Percentiles rank a stretch among this genome's conserved stretches.
Evolutionary conservation across 1,284 basidiomycete genomes (phyloP).

Genomic region (Pseudozyma tsukubaensis): DNA sequence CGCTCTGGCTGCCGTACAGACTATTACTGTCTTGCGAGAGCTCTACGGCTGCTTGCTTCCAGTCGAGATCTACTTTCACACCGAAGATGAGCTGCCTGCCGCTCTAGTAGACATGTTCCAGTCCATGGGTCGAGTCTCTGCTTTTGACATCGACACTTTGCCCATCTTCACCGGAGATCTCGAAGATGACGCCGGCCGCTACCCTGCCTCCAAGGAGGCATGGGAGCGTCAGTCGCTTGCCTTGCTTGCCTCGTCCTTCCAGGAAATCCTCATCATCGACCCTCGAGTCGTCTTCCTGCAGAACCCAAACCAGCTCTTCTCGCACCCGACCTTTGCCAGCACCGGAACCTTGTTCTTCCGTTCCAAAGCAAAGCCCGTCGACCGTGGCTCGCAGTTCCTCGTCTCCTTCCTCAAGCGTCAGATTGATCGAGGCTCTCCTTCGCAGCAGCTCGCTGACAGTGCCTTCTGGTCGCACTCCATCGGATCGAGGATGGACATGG

Average conservation of each 20-base stretch:
- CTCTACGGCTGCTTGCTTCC: constrained; percentile 32
- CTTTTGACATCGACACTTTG: constrained; percentile 27
- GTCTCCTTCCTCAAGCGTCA: constrained; percentile 49
- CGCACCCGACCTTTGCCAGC: constrained; percentile 27
- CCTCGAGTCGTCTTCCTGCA: constrained; percentile 48
- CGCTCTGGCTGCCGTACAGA: constrained; percentile 29
- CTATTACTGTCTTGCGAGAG: constrained; percentile 28
- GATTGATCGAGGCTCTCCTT: constrained; percentile 36
- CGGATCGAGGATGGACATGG: constrained; percentile 44
- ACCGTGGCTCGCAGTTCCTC: constrained; percentile 35
- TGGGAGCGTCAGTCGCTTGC: constrained; percentile 35
- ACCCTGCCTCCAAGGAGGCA: constrained; percentile 31
- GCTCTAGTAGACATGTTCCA: constrained; percentile 20
- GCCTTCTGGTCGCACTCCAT: constrained; percentile 35
- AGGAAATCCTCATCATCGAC: constrained; percentile 39
- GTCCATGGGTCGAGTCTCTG: constrained; percentile 18
- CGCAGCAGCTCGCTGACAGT: constrained; percentile 27
- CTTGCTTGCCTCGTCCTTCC: constrained; percentile 31
- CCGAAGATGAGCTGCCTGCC: constrained; percentile 29
- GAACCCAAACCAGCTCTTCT: constrained; percentile 28
- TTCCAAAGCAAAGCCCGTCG: constrained; percentile 33
- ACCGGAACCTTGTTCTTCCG: constrained; percentile 51
- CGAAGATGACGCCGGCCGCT: constrained; percentile 39
- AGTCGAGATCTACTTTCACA: constrained; percentile 38
- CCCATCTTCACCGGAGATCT: constrained; percentile 29